These are phyloP conservation scores for Penicillium sp. DNA, from an alignment of 2,329 filamentous ascomycete species.

Conservation along the genomic window DNA sequence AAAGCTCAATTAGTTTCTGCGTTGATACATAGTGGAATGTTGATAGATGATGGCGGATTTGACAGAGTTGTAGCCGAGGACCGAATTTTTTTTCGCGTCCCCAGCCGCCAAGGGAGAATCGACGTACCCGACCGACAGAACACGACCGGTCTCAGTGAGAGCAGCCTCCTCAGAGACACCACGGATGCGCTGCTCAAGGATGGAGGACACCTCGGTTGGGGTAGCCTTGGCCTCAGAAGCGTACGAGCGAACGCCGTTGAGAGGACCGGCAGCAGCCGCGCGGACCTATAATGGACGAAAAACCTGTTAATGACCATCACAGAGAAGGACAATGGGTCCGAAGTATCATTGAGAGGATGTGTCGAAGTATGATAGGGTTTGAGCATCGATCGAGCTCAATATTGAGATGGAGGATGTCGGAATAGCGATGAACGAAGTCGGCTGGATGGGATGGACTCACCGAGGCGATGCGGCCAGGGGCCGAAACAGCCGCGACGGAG, in stretches of 20 bases:
- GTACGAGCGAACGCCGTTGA: slow-evolving; percentile 78
- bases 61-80: slow-evolving; percentile 27
- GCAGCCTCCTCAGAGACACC: slow-evolving; percentile 95
- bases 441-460: slow-evolving; percentile 68
- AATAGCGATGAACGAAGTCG: slow-evolving; percentile 37
- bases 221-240: slow-evolving; percentile 90
- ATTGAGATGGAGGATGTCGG: slow-evolving; percentile 33
- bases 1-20: slow-evolving; percentile 21
- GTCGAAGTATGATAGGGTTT: slow-evolving; percentile 24
- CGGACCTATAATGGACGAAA: slow-evolving; percentile 62
- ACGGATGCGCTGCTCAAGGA: slow-evolving; percentile 98
- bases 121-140: slow-evolving; percentile 96
- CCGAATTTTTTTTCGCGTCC: slow-evolving; percentile 31
- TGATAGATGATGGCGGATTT: slow-evolving; percentile 20
- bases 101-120: slow-evolving; percentile 17
- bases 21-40: slow-evolving; percentile 9
- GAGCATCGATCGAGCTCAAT: slow-evolving; percentile 31
- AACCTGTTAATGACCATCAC: slow-evolving; percentile 50
- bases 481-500: slow-evolving; percentile 90
- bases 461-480: slow-evolving; percentile 82
- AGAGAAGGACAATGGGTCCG: slow-evolving; percentile 34
- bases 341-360: slow-evolving; percentile 22
- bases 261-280: slow-evolving; percentile 74
- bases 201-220: slow-evolving; percentile 97
- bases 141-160: slow-evolving; percentile 97